These are phyloP conservation scores for Nicotiana otophora DNA, from an alignment of 257 asterid genomes.

Conservation along the genomic window DNA sequence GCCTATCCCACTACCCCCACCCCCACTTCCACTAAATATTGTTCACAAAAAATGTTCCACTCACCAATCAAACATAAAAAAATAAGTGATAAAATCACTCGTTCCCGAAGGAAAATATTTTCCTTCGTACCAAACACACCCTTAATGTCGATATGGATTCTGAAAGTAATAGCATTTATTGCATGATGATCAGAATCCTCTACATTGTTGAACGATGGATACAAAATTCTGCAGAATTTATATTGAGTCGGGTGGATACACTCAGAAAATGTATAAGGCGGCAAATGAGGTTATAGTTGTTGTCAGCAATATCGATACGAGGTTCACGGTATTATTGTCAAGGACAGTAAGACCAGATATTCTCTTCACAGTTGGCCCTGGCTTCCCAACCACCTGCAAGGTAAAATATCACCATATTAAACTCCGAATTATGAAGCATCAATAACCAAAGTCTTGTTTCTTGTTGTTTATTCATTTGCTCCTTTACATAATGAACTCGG, in stretches of 20 bases:
- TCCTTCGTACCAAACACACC: too few relatives aligned
- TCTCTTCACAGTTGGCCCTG: slow-evolving; percentile 85
- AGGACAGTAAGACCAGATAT: slow-evolving; percentile 73
- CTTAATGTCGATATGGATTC: background rate
- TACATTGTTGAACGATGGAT: background rate
- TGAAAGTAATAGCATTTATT: background rate
- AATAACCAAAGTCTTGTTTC: background rate
- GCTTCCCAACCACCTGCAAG: slow-evolving; percentile 80
- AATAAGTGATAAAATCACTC: too few relatives aligned
- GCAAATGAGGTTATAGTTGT: slow-evolving; percentile 49
- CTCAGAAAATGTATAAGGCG: slow-evolving; percentile 60
- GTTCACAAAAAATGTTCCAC: too few relatives aligned
- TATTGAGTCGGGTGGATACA: background rate
- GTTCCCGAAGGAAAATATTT: too few relatives aligned
- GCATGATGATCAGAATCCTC: background rate
- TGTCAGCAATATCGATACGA: slow-evolving; percentile 63
- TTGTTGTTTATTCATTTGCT: background rate
- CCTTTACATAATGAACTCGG: background rate
- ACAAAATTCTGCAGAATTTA: background rate
- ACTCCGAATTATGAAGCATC: background rate
- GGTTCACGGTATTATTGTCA: slow-evolving; percentile 85
- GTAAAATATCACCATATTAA: background rate
- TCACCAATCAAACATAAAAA: too few relatives aligned
- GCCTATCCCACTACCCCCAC: too few relatives aligned
- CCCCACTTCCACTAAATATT: too few relatives aligned